Conservation (phyloP, 495 filamentous ascomycete species). For the Neurospora discreta region DNA sequence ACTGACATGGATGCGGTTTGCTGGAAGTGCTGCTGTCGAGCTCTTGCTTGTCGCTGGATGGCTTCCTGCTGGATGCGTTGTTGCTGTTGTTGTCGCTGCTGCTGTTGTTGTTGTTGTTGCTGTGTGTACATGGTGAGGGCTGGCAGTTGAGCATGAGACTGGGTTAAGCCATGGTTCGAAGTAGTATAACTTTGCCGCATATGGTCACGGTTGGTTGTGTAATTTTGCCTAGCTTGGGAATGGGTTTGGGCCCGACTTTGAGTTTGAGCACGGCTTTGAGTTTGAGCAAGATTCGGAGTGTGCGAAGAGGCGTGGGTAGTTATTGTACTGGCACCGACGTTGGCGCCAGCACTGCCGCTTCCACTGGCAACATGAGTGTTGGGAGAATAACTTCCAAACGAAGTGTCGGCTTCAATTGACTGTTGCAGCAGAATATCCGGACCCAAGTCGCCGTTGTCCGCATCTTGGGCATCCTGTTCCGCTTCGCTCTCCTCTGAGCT, state of each 20-base stretch:
- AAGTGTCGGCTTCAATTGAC: neutral
- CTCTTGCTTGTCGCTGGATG: neutral
- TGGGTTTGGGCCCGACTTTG: neutral
- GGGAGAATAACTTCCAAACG: neutral
- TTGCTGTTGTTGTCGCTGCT: neutral
- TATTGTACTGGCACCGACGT: neutral
- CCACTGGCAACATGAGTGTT: neutral
- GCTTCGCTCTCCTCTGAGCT: neutral
- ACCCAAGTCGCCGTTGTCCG: neutral
- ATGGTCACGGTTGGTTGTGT: neutral
- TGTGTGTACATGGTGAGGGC: neutral
- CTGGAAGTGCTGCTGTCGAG: neutral
- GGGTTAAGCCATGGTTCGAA: neutral
- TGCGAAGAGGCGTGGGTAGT: neutral
- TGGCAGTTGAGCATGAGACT: neutral
- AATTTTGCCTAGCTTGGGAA: neutral
- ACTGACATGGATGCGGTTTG: neutral
- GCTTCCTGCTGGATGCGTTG: neutral
- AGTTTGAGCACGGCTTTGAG: neutral
- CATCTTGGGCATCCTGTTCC: neutral
- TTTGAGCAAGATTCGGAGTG: neutral
- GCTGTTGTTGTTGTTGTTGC: conserved; percentile 2
- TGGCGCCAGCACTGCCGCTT: neutral
- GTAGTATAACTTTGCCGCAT: neutral
- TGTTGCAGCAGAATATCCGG: neutral